Percentiles rank a stretch among this genome's conserved stretches.
phyloP scores from a whole-genome alignment of 2,329 filamentous ascomycete species.

The Fusarium compactum region DNA sequence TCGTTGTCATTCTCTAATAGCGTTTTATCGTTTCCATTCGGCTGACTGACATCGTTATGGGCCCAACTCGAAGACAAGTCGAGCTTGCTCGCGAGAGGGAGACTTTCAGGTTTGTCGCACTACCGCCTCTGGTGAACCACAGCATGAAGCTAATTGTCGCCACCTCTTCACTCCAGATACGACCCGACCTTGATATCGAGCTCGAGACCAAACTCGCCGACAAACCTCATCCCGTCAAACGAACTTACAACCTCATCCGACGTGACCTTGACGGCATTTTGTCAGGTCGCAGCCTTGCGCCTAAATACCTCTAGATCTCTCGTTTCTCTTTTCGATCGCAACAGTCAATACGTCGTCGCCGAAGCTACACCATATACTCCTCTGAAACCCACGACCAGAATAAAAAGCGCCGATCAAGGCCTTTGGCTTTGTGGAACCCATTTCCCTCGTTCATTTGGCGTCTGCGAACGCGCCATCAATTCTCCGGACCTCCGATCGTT shows the following conservation, averaged over 20 bases:
- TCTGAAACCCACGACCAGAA: not conserved
- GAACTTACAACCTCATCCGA: not conserved
- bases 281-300: not conserved
- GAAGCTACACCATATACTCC: not conserved
- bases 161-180: not conserved
- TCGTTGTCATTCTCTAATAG: not conserved
- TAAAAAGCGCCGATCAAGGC: not conserved
- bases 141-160: not conserved
- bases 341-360: not conserved
- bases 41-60: not conserved
- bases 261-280: not conserved
- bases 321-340: conserved; percentile 1
- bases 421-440: conserved; percentile 1
- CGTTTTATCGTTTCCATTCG: not conserved
- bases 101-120: not conserved
- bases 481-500: accelerated
- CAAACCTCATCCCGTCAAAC: not conserved
- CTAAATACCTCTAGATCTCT: not conserved
- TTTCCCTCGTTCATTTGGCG: conserved; percentile 4
- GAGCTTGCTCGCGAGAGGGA: conserved; percentile 12
- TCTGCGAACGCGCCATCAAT: not conserved
- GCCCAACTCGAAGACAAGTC: not conserved
- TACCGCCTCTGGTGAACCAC: accelerated
- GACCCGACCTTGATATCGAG: not conserved
- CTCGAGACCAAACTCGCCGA: not conserved